Evolutionary conservation across 2,329 filamentous ascomycete species (phyloP), one percentile per base, ranked within the genome.

Genomic region (Aspergillus niger): DNA sequence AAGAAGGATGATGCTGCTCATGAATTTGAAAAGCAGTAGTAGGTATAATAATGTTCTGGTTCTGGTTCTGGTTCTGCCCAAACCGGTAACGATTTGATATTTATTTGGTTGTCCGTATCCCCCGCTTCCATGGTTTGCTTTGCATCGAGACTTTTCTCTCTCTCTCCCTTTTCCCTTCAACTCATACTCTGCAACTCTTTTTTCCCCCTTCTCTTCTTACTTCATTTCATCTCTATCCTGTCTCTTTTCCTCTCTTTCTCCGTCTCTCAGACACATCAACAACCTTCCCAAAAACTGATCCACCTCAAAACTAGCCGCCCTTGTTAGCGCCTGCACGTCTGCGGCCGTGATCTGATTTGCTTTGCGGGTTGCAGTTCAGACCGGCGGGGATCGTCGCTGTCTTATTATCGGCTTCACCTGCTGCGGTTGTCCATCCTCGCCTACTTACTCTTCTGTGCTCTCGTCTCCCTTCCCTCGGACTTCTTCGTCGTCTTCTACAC

Each of bases 181-280:
- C 41, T 44, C 65, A 63, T 66, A 66, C 61, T 61, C 62, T 66
- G 55, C 20, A 59, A 61, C 59, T 59, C 49, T 36, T 61, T 47
- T 50, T 56, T 60, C 8, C 3, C 15, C 8, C 11, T 10, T 61
- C 61, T 61, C 53, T 58, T 54, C 52, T 59, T 54, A 53, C 38
- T 58, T 65, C 51, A 20, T 58, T 13, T 30, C 38, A 30, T 47
- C 22, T 28, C 39, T 24, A 26, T 44, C 22, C 39, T 38, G 41
- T 32, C 50, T 24, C 30, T 5, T 11, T 28, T n/a, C 41, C 52
- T 38, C 38, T 22, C 20, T 32, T 15, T 24, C 36, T 5, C 17
- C 32, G 30, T 26, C n/a, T 58, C 20, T 38, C 44, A 15, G 13
- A 43, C n/a, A 26, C 44, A 49, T 50, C 47, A 50, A 32, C 26